Evolutionary conservation across 495 filamentous ascomycete species (phyloP), one percentile per base, ranked within the genome.

Genomic region (Chaetomium fimeti): DNA sequence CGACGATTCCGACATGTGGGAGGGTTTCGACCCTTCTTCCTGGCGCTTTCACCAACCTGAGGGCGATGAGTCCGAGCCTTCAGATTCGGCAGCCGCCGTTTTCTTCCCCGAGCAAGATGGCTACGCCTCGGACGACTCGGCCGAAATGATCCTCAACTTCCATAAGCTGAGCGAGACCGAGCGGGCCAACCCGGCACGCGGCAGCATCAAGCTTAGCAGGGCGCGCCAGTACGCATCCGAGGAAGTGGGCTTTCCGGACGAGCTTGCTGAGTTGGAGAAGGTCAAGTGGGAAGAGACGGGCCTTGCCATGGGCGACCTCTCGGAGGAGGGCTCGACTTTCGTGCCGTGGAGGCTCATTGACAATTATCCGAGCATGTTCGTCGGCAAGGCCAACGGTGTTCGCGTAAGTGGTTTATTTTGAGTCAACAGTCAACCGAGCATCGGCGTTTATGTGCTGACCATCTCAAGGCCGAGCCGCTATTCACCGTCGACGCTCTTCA

Each of bases 341-440:
- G 84, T 78, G 60, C 86, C 88, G 1, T 85, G 88, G 64, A 68
- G 78, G 16, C 77, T 85, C 0, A 75, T 93, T 38, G 78, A 70
- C 42, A 81, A 78, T 42, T 92, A 86, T 66, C 85, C 86, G 0
- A 83, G 86, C 71, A 81, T 76, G 53, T 88, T 85, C 67, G 75
- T 88, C 60, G 75, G 77, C 45, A 77, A 77, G 25, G 57, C 75
- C 0, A 76, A 82, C 52, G 71, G 75, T 12, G 71, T 82, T 69
- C 67, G 67, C 9, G 83, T 82, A 60, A 68, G 78, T 68, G 7
- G 38, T 25, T 3, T 18, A 22, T 25, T 11, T 36, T 11, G 42
- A 27, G 0, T 5, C 11, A 20, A 5, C 29, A 3, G 45, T 2
- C 13, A 15, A 20, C 11, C 48, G 12, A 12, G 16, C 2, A 9